A percentile compares a stretch with the other conserved stretches of the same genome.
These are phyloP conservation scores for Cinnamomum micranthum DNA, from an alignment of 164 flowering plant species.

Conservation along the genomic window DNA sequence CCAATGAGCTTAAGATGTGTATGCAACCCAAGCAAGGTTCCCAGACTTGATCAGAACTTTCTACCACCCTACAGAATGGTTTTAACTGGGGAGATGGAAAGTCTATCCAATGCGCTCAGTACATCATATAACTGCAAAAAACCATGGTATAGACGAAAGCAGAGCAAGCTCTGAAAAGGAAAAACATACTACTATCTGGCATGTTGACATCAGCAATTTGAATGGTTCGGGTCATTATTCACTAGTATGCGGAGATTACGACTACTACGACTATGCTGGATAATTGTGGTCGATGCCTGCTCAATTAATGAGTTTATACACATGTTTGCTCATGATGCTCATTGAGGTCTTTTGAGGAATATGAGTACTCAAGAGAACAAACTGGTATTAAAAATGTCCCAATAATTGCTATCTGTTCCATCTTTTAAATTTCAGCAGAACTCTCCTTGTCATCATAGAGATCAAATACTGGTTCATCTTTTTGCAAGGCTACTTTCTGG, in stretches of 20 bases:
- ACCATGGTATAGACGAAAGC: not conserved
- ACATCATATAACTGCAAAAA: not conserved
- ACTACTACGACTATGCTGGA: not conserved
- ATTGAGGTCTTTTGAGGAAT: too few species aligned
- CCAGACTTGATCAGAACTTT: not conserved
- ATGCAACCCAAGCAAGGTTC: not conserved
- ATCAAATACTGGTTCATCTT: not conserved
- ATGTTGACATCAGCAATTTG: not conserved
- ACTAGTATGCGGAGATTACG: not conserved
- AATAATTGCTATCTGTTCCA: not conserved
- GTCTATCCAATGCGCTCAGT: not conserved
- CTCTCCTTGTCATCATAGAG: not conserved
- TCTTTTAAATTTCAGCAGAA: not conserved
- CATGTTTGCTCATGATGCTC: not conserved
- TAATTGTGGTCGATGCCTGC: not conserved
- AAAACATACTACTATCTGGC: not conserved
- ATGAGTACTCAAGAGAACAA: not conserved
- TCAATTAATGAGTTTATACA: not conserved
- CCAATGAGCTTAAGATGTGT: not conserved
- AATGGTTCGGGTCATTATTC: not conserved
- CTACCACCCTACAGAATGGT: too few species aligned
- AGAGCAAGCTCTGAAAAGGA: not conserved
- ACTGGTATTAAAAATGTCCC: not conserved
- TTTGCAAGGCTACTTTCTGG: not conserved
- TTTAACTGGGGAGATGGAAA: too few species aligned